Percentiles rank a stretch among this genome's conserved stretches.
Conservation (phyloP, 768 basidiomycete genomes). For the Sporobolomyces phaffii region DNA sequence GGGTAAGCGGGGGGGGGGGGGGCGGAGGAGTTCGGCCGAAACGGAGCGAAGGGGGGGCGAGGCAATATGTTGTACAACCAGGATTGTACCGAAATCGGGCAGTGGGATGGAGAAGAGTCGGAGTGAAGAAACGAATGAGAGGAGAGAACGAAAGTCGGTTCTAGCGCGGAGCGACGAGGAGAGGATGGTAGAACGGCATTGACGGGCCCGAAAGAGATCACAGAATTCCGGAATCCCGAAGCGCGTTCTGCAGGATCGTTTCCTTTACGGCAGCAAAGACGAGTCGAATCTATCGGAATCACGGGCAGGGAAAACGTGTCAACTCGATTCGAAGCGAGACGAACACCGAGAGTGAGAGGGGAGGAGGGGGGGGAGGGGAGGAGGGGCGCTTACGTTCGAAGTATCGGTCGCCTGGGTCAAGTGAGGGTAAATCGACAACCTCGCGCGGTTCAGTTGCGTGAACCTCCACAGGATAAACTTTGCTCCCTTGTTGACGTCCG, state of each 20-base stretch:
- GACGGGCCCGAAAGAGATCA: no score
- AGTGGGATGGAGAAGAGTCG: no score
- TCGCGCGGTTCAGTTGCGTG: slow-evolving; percentile 63
- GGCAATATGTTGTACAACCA: no score
- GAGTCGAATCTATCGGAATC: slow-evolving; percentile 55
- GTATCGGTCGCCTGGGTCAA: slow-evolving; percentile 69
- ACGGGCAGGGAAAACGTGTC: slow-evolving; percentile 16
- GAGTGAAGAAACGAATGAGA: no score
- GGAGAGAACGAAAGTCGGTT: no score
- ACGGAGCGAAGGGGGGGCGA: no score
- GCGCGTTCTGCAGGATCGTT: slow-evolving; percentile 83
- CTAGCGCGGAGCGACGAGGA: no score
- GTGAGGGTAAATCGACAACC: slow-evolving; percentile 76
- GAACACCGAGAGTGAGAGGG: background rate
- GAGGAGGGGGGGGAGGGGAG: background rate
- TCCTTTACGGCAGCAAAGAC: slow-evolving; percentile 87
- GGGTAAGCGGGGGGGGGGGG: no score
- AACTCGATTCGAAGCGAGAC: background rate
- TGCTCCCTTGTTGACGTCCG: slow-evolving; percentile 51
- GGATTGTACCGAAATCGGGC: no score
- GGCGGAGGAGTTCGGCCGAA: no score
- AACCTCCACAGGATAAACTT: slow-evolving; percentile 80
- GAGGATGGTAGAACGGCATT: no score
- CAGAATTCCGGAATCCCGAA: slow-evolving; percentile 78
- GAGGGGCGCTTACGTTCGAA: slow-evolving; percentile 57